Percentiles rank a stretch among this genome's conserved stretches.
Conservation (phyloP, 495 filamentous ascomycete genomes). For the Talaromyces proteolyticus region DNA sequence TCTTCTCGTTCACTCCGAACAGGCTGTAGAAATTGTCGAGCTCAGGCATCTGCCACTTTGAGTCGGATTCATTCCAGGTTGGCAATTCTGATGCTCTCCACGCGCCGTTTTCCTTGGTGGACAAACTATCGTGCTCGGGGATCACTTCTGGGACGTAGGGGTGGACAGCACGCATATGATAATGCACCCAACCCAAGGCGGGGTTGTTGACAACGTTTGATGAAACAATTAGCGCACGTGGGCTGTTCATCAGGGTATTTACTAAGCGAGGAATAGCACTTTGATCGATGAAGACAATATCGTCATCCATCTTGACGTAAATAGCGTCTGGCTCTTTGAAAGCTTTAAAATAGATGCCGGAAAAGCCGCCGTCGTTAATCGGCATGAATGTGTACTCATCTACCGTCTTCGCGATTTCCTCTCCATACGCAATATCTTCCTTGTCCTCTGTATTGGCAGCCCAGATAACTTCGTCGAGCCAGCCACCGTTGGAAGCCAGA, state of each 20-base stretch:
- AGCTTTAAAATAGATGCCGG: constrained; percentile 15
- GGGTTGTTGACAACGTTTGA: constrained; percentile 44
- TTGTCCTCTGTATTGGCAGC: constrained; percentile 35
- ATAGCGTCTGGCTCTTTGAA: constrained; percentile 29
- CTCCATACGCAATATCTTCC: constrained; percentile 37
- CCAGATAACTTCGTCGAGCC: constrained; percentile 40
- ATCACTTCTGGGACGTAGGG: constrained; percentile 35
- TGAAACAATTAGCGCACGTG: constrained; percentile 34
- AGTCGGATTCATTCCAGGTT: constrained; percentile 10
- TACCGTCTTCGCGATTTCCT: constrained; percentile 13
- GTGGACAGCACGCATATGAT: constrained; percentile 35
- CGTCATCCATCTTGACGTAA: constrained; percentile 48
- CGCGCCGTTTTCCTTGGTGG: constrained; percentile 15
- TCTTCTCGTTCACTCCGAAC: constrained; percentile 10
- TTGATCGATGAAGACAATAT: constrained; percentile 44
- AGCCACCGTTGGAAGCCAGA: constrained; percentile 35
- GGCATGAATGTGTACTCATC: constrained; percentile 13
- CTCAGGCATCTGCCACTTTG: constrained; percentile 8
- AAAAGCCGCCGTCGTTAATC: constrained; percentile 18
- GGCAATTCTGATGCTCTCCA: constrained; percentile 22
- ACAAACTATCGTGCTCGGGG: constrained; percentile 4
- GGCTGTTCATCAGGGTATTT: constrained; percentile 31
- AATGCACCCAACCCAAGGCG: constrained; percentile 36
- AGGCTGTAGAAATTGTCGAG: constrained; percentile 9
- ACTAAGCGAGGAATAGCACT: constrained; percentile 38